Evolutionary conservation across 306 rosid species (phyloP), one percentile per base, ranked within the genome.

Genomic region (Astragalus glycyphyllos): DNA sequence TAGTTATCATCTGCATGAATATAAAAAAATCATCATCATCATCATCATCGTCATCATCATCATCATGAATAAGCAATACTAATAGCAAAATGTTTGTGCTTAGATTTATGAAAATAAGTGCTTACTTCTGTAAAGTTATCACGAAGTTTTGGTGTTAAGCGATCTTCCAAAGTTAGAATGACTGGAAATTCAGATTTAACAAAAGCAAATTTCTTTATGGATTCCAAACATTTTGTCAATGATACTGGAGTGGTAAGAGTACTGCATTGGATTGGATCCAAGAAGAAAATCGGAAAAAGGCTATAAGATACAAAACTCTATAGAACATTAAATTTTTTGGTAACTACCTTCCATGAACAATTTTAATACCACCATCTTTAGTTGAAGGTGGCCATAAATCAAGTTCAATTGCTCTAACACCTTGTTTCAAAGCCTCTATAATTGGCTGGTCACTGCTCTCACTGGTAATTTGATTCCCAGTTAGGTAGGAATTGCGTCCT

Each of bases 381-480:
- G 82, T 54, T 20, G 97, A 74, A 65, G 87, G 82, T 48, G 98
- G 97, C 98, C 98, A 93, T 60, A 93, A 76, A 81, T 93, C 98
- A 5, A 93, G 92, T 70, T 93, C 98, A 65, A 90, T 87, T 12
- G 82, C 98, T 78, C 92, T 44, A 8, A 93, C 90, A 11, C 97
- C 98, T 60, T 76, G 85, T 53, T 71, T 75, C 65, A 93, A 82
- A 15, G 96, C 93, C 80, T 79, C 86, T 35, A 88, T 88, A 67
- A 93, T 88, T 47, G 98, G 98, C 51, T 75, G 76, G 45, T 85
- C 92, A 31, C 98, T 93, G 32, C 90, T 85, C 53, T 85, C 89
- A 77, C 98, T 90, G 42, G 88, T 93, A 9, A 90, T 74, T 88
- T 93, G 98, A 87, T 93, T 93, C 68, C 98, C 97, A 51, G 97